A percentile compares a stretch with the other conserved stretches of the same genome.
Conservation (phyloP, 1,139 yeast species). For the Hemisphaericaspora xylanilytica region DNA sequence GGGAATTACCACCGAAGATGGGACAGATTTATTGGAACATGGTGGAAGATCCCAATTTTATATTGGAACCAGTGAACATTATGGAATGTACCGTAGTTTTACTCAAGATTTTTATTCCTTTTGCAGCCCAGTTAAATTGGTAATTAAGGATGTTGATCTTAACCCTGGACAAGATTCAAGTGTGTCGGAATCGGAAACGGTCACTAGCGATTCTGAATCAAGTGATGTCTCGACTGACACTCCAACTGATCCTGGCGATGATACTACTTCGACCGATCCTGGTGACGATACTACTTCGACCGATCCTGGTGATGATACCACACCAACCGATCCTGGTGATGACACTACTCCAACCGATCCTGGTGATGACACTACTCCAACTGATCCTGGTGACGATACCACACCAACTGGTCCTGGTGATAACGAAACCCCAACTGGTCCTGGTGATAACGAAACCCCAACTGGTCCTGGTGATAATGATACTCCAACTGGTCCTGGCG, state of each 20-base stretch:
- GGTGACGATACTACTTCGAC: background rate
- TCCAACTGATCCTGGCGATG: background rate
- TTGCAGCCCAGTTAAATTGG: background rate
- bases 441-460: too few relatives aligned
- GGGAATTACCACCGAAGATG: background rate
- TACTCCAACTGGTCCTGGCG: too few relatives aligned
- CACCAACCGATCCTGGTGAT: background rate
- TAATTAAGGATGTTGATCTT: background rate
- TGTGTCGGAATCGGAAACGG: background rate
- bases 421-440: too few relatives aligned
- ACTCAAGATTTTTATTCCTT: background rate
- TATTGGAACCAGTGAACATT: background rate
- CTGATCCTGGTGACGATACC: background rate
- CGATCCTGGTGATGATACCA: background rate
- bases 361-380: background rate
- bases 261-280: background rate
- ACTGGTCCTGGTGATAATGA: too few relatives aligned
- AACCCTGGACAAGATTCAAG: background rate
- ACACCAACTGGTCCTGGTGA: background rate
- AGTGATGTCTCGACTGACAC: too few relatives aligned
- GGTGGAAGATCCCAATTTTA: conserved; percentile 1
- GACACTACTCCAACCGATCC: background rate
- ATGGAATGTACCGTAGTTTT: conserved; percentile 1
- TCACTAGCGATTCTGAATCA: background rate
- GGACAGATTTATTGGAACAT: conserved; percentile 1